Conservation (phyloP, 2,329 filamentous ascomycete genomes). For the Coniella lustricola region DNA sequence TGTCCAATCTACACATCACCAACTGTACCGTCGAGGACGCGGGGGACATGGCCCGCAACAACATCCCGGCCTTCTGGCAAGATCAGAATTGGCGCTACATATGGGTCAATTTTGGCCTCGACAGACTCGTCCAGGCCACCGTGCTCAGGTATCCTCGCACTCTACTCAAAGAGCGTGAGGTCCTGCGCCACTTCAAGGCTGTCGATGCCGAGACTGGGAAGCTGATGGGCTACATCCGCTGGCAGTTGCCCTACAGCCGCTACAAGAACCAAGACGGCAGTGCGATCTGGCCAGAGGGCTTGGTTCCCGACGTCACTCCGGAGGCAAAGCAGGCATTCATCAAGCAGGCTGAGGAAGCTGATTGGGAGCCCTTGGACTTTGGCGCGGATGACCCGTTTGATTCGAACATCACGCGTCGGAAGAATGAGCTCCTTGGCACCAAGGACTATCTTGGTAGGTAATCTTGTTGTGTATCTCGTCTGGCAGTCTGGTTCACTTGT, state of each 20-base stretch:
- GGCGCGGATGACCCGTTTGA: slow-evolving; percentile 13
- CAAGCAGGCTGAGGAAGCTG: slow-evolving; percentile 11
- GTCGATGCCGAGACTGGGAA: slow-evolving; percentile 18
- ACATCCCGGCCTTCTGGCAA: slow-evolving; percentile 20
- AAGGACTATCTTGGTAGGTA: slow-evolving; percentile 17
- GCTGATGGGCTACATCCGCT: slow-evolving; percentile 20
- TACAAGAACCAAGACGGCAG: background rate
- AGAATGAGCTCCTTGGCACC: slow-evolving; percentile 5
- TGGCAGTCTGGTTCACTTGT: no score
- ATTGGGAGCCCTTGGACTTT: slow-evolving; percentile 9
- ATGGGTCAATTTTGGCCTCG: slow-evolving; percentile 11
- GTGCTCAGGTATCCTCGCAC: slow-evolving; percentile 11
- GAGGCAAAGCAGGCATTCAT: slow-evolving; percentile 13
- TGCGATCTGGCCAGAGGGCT: slow-evolving; percentile 16
- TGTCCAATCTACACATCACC: slow-evolving; percentile 10
- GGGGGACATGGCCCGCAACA: slow-evolving; percentile 17
- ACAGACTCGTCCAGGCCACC: slow-evolving; percentile 5
- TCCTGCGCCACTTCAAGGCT: slow-evolving; percentile 19
- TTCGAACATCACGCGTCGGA: slow-evolving; percentile 6
- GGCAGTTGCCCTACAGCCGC: slow-evolving; percentile 14
- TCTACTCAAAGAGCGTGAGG: slow-evolving; percentile 16
- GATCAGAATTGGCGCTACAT: slow-evolving; percentile 16
- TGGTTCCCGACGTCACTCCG: slow-evolving; percentile 14
- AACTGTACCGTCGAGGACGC: slow-evolving; percentile 16
- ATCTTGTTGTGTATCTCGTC: no score